Conservation (phyloP, 768 basidiomycete species). For the Pholiota molesta region DNA sequence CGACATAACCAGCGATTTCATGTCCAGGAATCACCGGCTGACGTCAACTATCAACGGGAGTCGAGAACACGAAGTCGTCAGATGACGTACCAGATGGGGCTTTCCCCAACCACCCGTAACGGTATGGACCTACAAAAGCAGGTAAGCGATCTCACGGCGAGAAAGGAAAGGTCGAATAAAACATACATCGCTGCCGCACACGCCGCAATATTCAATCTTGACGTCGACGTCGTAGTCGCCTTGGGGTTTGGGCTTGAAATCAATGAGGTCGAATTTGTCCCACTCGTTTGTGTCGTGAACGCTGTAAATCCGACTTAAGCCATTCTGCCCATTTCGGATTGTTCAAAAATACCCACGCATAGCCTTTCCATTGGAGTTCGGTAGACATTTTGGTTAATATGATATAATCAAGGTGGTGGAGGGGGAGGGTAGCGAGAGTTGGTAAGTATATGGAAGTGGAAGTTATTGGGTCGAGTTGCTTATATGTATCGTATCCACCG, state of each 20-base stretch:
- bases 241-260: slow-evolving; percentile 55
- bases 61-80: neutral
- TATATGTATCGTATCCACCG: too few species aligned
- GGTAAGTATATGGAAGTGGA: neutral
- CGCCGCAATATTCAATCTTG: slow-evolving; percentile 50
- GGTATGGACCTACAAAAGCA: slow-evolving; percentile 35
- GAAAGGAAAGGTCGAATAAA: neutral
- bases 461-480: neutral
- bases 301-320: slow-evolving; percentile 18
- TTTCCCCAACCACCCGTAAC: slow-evolving; percentile 42
- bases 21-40: slow-evolving; percentile 48
- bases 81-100: slow-evolving; percentile 26
- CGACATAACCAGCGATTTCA: slow-evolving; percentile 58
- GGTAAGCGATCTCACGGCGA: neutral
- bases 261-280: slow-evolving; percentile 44
- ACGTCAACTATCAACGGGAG: neutral
- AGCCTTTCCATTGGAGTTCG: slow-evolving; percentile 27
- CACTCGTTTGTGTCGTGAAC: slow-evolving; percentile 38
- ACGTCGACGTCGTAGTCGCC: slow-evolving; percentile 60
- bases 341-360: slow-evolving; percentile 22
- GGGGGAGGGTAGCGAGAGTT: neutral
- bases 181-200: slow-evolving; percentile 56
- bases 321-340: neutral
- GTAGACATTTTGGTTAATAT: slow-evolving; percentile 5
- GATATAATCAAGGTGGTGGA: neutral